Percentiles rank a stretch among this genome's conserved stretches.
phyloP scores from a whole-genome alignment of 2,329 filamentous ascomycete species.

The Sporothrix protearum region DNA sequence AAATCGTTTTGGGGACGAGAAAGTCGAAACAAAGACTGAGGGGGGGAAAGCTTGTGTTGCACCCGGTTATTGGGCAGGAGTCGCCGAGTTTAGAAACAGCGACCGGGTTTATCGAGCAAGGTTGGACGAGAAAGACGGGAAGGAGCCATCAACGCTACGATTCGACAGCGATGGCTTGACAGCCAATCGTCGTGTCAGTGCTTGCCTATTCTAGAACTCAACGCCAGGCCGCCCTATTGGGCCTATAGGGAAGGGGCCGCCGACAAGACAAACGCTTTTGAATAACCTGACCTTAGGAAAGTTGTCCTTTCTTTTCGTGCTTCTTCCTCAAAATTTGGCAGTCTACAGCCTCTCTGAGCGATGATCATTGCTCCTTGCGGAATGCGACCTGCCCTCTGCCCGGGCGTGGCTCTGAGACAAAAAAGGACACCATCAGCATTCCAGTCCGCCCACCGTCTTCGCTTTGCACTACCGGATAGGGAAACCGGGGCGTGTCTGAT shows the following conservation, averaged over 20 bases:
- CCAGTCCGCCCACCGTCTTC: neutral
- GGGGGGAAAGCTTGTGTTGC: neutral
- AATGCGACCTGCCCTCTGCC: neutral
- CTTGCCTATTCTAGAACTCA: slow-evolving; percentile 7
- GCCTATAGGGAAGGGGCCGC: neutral
- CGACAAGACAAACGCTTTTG: neutral
- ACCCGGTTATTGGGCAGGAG: neutral
- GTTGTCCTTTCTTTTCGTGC: neutral
- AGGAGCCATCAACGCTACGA: neutral
- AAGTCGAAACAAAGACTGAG: neutral
- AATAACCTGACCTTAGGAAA: neutral
- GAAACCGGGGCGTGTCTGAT: neutral
- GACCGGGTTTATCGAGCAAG: neutral
- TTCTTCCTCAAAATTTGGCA: neutral
- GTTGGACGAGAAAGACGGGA: slow-evolving; percentile 1
- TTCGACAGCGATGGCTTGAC: neutral
- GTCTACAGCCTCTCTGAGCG: neutral
- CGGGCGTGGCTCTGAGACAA: slow-evolving; percentile 12
- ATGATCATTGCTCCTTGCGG: slow-evolving; percentile 9
- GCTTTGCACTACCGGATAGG: neutral
- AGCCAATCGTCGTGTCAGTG: slow-evolving; percentile 11
- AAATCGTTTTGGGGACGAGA: neutral
- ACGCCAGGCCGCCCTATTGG: neutral
- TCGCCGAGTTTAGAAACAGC: slow-evolving; percentile 1
- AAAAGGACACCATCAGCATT: neutral